These are phyloP conservation scores for Eucalyptus guilfoylei DNA, from an alignment of 345 rosid species.

Conservation along the genomic window DNA sequence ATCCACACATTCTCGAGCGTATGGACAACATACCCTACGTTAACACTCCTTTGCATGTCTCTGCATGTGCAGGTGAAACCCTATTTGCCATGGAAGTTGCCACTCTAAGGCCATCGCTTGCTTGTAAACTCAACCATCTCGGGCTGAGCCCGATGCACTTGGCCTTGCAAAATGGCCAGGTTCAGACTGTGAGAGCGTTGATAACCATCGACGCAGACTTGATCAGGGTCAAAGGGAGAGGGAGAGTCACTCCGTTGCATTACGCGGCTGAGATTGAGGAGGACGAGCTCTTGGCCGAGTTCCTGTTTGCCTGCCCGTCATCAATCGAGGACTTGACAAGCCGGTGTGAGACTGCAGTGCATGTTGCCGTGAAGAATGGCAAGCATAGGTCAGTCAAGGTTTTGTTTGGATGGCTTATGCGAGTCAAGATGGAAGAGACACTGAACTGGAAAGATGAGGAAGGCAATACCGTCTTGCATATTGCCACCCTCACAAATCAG, in stretches of 20 bases:
- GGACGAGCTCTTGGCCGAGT: neutral
- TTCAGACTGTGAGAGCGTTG: neutral
- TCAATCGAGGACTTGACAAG: conserved; percentile 3
- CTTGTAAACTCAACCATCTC: neutral
- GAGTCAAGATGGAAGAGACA: neutral
- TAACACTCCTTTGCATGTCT: conserved; percentile 3
- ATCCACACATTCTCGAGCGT: neutral
- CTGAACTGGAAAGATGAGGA: neutral
- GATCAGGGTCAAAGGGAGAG: neutral
- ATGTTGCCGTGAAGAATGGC: neutral
- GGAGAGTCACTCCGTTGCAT: conserved; percentile 8
- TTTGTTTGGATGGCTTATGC: neutral
- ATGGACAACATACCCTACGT: neutral
- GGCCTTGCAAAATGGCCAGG: neutral
- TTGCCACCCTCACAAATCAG: neutral
- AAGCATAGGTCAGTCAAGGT: neutral
- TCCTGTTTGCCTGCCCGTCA: neutral
- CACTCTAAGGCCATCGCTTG: conserved; percentile 1
- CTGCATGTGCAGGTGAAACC: conserved; percentile 9
- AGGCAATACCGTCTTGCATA: neutral
- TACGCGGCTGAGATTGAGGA: neutral
- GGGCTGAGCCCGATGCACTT: conserved; percentile 3
- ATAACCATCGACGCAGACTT: neutral
- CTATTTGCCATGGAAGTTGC: conserved; percentile 7
- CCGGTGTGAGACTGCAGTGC: conserved; percentile 1